Conservation (phyloP, 345 rosid species). For the Hevea brasiliensis region DNA sequence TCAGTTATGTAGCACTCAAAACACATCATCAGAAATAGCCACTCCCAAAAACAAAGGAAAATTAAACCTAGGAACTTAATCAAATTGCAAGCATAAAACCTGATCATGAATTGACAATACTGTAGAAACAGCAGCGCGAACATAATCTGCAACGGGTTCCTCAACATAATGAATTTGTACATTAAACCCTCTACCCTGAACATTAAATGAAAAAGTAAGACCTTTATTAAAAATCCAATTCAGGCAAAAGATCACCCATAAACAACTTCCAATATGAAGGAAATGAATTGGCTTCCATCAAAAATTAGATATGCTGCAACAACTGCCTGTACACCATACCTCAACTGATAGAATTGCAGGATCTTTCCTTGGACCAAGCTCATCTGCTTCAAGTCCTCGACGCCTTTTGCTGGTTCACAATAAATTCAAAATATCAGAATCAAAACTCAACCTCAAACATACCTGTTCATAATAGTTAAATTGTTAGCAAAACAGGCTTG, state of each 20-base stretch:
- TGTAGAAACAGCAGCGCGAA: slow-evolving; percentile 75
- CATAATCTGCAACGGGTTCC: slow-evolving; percentile 91
- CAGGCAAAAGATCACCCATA: neutral
- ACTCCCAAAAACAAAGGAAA: neutral
- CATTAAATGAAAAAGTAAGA: slow-evolving; percentile 15
- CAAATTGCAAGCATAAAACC: slow-evolving; percentile 39
- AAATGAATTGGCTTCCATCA: neutral
- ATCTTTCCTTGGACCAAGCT: slow-evolving; percentile 50
- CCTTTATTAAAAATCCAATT: slow-evolving; percentile 12
- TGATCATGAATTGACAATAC: slow-evolving; percentile 68
- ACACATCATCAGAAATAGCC: neutral
- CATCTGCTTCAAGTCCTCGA: slow-evolving; percentile 47
- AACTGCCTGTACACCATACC: slow-evolving; percentile 41
- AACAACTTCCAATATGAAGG: neutral
- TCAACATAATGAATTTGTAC: slow-evolving; percentile 76
- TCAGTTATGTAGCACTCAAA: too few relatives aligned
- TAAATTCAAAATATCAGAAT: slow-evolving; percentile 18
- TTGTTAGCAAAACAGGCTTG: neutral
- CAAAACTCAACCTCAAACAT: neutral
- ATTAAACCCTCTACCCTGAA: slow-evolving; percentile 91
- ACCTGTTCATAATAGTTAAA: neutral
- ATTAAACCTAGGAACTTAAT: neutral
- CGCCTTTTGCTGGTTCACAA: slow-evolving; percentile 49
- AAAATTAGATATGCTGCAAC: neutral
- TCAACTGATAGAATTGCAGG: slow-evolving; percentile 94